Conservation (phyloP, 495 filamentous ascomycete genomes). For the Melanomma pulvis-pyrius region DNA sequence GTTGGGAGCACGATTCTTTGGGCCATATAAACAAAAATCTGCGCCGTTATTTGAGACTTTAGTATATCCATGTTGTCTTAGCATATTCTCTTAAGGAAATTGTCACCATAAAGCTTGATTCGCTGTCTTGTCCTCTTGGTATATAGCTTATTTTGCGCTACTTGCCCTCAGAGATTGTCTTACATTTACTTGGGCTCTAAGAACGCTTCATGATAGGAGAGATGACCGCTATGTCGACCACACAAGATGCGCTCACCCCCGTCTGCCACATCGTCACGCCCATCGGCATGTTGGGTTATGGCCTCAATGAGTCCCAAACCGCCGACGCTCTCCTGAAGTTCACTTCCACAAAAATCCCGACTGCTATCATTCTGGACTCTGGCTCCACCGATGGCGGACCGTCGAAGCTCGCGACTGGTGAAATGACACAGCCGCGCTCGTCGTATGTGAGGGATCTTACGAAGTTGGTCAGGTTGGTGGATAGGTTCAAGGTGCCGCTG, state of each 20-base stretch:
- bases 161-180: no score
- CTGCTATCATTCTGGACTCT: slow-evolving; percentile 54
- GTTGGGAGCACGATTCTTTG: no score
- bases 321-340: slow-evolving; percentile 1
- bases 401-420: slow-evolving; percentile 49
- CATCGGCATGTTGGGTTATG: slow-evolving; percentile 55
- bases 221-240: neutral
- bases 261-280: slow-evolving; percentile 50
- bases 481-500: slow-evolving; percentile 44
- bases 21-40: no score
- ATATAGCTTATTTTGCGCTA: no score
- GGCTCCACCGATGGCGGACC: slow-evolving; percentile 57
- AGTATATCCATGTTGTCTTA: no score
- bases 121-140: no score
- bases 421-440: slow-evolving; percentile 42
- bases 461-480: slow-evolving; percentile 43
- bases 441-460: slow-evolving; percentile 50
- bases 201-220: neutral
- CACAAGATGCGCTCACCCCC: slow-evolving; percentile 1
- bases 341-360: slow-evolving; percentile 26
- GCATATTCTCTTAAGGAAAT: no score
- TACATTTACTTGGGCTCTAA: no score
- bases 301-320: slow-evolving; percentile 25
- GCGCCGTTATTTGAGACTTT: no score
- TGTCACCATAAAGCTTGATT: no score